Percentiles rank a stretch among this genome's conserved stretches.
Conservation (phyloP, 2,329 filamentous ascomycete genomes). For the Botryosphaeria agaves region DNA sequence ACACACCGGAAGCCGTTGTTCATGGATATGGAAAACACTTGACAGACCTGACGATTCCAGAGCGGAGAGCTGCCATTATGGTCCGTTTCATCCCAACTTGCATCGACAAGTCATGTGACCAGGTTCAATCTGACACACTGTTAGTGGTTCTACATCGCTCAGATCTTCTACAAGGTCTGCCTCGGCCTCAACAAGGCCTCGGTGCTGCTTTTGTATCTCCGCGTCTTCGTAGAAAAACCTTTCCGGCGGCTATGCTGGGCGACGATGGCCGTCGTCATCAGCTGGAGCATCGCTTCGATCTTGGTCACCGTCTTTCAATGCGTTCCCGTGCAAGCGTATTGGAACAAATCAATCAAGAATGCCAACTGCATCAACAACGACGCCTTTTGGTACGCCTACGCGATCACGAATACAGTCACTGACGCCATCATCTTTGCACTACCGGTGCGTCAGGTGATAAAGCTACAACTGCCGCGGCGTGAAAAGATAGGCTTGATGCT, state of each 20-base stretch:
- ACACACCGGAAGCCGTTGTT: constrained; percentile 4
- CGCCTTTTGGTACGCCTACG: constrained; percentile 12
- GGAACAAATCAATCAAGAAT: constrained; percentile 11
- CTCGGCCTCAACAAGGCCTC: constrained; percentile 18
- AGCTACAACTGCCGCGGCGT: constrained; percentile 15
- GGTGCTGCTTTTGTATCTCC: constrained; percentile 15
- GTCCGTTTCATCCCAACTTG: not conserved
- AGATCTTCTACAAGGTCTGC: constrained; percentile 20
- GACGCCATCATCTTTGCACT: constrained; percentile 17
- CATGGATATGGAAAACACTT: constrained; percentile 8
- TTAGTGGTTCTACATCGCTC: constrained; percentile 13
- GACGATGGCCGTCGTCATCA: constrained; percentile 14
- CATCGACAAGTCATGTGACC: too few relatives aligned
- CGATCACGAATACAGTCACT: constrained; percentile 17
- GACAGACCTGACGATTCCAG: constrained; percentile 3
- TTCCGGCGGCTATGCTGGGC: constrained; percentile 12
- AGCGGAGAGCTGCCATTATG: constrained; percentile 2
- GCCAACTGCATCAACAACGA: constrained; percentile 13
- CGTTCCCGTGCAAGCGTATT: constrained; percentile 13
- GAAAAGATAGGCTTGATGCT: constrained; percentile 16
- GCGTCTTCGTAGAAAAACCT: constrained; percentile 14
- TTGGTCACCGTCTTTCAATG: constrained; percentile 17
- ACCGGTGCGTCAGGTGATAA: constrained; percentile 15
- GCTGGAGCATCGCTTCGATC: constrained; percentile 13
- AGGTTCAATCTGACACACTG: constrained; percentile 1